A percentile compares a stretch with the other conserved stretches of the same genome.
Evolutionary conservation across 2,329 filamentous ascomycete species (phyloP).

Genomic region (Fusarium sp.): DNA sequence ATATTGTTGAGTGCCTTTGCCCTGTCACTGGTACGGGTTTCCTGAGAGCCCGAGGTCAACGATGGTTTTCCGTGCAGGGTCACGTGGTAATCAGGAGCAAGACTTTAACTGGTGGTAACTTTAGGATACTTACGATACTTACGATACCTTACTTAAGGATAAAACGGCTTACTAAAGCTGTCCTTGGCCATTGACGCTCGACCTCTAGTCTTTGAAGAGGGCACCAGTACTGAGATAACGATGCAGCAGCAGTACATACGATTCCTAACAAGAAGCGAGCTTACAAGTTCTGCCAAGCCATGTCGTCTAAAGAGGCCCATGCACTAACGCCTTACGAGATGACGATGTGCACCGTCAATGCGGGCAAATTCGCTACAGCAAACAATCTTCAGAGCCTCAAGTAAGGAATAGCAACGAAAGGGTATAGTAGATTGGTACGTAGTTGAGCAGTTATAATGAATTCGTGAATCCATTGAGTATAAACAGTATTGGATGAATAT

Average conservation of each 20-base stretch:
- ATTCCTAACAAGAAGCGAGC: neutral
- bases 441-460: neutral
- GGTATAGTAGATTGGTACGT: conserved; percentile 1
- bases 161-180: neutral
- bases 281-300: neutral
- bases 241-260: neutral
- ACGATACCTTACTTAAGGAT: too few species aligned
- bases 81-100: too few species aligned
- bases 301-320: neutral
- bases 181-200: neutral
- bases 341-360: neutral
- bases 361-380: neutral
- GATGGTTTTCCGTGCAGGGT: too few species aligned
- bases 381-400: neutral
- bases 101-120: too few species aligned
- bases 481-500: neutral
- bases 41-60: too few species aligned
- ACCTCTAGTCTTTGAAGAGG: neutral
- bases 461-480: conserved; percentile 7
- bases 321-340: neutral
- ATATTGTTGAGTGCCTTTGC: too few species aligned
- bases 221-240: neutral
- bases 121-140: too few species aligned
- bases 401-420: neutral
- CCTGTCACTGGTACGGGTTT: too few species aligned